Evolutionary conservation across 1,284 basidiomycete species (phyloP).

Genomic region (Nidula niveotomentosa): DNA sequence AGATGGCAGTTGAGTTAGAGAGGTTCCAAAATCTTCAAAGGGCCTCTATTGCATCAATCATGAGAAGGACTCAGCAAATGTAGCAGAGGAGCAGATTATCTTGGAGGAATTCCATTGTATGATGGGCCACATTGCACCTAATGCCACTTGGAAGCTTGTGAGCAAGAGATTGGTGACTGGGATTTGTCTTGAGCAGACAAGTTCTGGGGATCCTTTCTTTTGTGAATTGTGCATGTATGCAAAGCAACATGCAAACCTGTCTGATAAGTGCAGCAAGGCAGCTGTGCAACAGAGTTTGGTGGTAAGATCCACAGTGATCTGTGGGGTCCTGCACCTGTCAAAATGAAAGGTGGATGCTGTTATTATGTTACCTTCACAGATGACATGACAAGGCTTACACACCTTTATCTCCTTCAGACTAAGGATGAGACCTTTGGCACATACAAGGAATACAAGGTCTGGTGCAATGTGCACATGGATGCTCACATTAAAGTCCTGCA

Average conservation of each 20-base stretch:
- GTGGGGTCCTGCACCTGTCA: constrained; percentile 29
- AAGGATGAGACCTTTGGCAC: constrained; percentile 10
- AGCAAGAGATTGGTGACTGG: constrained; percentile 25
- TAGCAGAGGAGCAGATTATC: constrained; percentile 15
- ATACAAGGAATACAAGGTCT: constrained; percentile 21
- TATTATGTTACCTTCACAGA: constrained; percentile 27
- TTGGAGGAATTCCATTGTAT: constrained; percentile 28
- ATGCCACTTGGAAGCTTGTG: constrained; percentile 18
- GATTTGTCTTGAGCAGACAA: constrained; percentile 14
- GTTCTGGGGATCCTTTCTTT: constrained; percentile 7
- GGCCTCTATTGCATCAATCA: constrained; percentile 20
- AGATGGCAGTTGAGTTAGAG: constrained; percentile 15
- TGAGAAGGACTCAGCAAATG: constrained; percentile 3
- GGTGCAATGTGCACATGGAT: constrained; percentile 20
- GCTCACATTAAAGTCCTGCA: constrained; percentile 27
- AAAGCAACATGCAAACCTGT: constrained; percentile 25
- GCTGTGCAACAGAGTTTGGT: constrained; percentile 22
- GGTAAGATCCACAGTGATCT: constrained; percentile 25
- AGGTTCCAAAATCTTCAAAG: constrained; percentile 15
- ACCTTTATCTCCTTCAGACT: constrained; percentile 7
- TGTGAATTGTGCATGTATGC: constrained; percentile 28
- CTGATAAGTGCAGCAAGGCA: constrained; percentile 16
- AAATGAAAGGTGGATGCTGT: constrained; percentile 10
- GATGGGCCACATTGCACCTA: constrained; percentile 32
- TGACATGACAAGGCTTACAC: constrained; percentile 9